Percentiles rank a stretch among this genome's conserved stretches.
Conservation (phyloP, 2,329 filamentous ascomycete species). For the Fusarium kyushuense region DNA sequence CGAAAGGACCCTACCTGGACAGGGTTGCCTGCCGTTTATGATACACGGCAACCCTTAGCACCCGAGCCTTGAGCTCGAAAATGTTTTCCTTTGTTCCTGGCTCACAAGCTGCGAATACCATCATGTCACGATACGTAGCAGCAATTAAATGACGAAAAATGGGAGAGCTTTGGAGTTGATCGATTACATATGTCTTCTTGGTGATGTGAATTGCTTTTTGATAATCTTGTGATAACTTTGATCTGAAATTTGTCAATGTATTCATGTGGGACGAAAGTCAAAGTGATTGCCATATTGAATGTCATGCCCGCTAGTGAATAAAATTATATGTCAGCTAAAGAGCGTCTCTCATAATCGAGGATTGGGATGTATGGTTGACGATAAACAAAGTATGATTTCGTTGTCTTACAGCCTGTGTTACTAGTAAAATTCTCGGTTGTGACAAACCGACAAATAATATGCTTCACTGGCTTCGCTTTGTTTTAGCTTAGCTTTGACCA, state of each 20-base stretch:
- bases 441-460: conserved; percentile 13
- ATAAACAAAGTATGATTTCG: neutral
- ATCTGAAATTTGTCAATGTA: neutral
- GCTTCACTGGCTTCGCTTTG: neutral
- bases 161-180: conserved; percentile 52
- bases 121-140: conserved; percentile 51
- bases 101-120: conserved; percentile 51
- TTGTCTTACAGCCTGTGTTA: neutral
- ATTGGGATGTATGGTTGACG: neutral
- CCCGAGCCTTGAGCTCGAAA: conserved; percentile 36
- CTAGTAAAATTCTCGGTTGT: neutral
- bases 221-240: neutral
- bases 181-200: conserved; percentile 53
- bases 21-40: conserved; percentile 56
- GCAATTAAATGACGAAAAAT: conserved; percentile 52
- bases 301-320: too few relatives aligned
- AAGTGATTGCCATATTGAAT: neutral
- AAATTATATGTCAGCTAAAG: neutral
- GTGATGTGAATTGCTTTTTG: conserved; percentile 41
- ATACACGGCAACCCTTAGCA: conserved; percentile 47
- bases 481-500: conserved; percentile 17
- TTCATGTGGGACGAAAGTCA: neutral
- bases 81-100: conserved; percentile 56
- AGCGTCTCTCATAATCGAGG: neutral
- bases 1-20: conserved; percentile 59